Evolutionary conservation across 2,329 filamentous ascomycete species (phyloP).

Genomic region (Phialocephala subalpina): DNA sequence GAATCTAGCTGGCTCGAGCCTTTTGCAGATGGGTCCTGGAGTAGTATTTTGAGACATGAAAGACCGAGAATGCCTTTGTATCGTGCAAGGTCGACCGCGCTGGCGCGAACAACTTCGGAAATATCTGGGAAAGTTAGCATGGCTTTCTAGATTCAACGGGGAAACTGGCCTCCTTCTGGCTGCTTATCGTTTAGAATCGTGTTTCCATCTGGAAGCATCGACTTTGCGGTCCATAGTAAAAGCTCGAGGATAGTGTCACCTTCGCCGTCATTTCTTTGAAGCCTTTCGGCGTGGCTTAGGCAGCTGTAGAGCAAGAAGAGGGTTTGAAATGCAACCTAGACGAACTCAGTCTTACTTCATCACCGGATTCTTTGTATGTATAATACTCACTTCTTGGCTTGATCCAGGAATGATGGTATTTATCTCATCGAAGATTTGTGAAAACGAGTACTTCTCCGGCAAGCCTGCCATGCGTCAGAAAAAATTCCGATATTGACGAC

Average conservation of each 20-base stretch:
- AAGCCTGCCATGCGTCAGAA: slow-evolving; percentile 28
- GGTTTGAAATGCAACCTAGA: slow-evolving; percentile 34
- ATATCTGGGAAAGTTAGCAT: slow-evolving; percentile 15
- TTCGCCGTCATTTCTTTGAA: slow-evolving; percentile 27
- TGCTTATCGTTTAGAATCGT: slow-evolving; percentile 34
- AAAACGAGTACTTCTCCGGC: slow-evolving; percentile 34
- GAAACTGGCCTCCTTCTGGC: slow-evolving; percentile 34
- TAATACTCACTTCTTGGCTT: background rate
- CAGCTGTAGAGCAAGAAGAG: slow-evolving; percentile 37
- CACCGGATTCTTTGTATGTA: background rate
- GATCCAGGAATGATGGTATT: background rate
- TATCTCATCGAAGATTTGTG: slow-evolving; percentile 24
- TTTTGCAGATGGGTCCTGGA: background rate
- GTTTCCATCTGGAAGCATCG: slow-evolving; percentile 36
- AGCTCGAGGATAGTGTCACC: slow-evolving; percentile 28
- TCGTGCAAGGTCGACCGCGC: slow-evolving; percentile 22
- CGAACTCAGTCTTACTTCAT: background rate
- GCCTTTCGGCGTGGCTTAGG: slow-evolving; percentile 25
- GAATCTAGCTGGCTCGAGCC: background rate
- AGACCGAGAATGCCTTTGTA: slow-evolving; percentile 33
- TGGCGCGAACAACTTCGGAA: slow-evolving; percentile 14
- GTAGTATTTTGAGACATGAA: slow-evolving; percentile 22
- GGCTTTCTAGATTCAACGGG: background rate
- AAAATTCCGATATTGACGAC: background rate
- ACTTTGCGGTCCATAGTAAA: slow-evolving; percentile 34